A percentile compares a stretch with the other conserved stretches of the same genome.
Evolutionary conservation across 129 eudicot genomes (phyloP).

Genomic region (Silybum marianum): DNA sequence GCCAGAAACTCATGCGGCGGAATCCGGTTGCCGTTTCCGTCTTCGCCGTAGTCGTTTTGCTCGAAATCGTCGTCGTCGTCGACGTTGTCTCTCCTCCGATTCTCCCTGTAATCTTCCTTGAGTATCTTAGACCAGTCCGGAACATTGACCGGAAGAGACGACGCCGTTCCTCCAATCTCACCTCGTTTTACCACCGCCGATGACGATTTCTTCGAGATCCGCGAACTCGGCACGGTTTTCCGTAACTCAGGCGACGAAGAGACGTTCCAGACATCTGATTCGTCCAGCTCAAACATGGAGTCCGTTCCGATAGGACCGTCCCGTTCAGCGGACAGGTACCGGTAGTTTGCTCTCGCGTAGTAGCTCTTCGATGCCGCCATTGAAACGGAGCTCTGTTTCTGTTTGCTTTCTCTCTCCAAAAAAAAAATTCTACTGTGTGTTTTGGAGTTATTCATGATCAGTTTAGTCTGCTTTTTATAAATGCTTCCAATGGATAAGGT

Average conservation of each 20-base stretch:
- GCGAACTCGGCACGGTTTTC: constrained; percentile 33
- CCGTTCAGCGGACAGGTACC: constrained; percentile 42
- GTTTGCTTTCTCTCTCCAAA: background rate
- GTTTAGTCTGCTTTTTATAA: constrained; percentile 48
- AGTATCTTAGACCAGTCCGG: constrained; percentile 84
- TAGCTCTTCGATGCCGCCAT: constrained; percentile 77
- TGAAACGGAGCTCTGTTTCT: background rate
- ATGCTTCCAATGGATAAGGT: constrained; percentile 46
- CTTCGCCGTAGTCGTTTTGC: constrained; percentile 12
- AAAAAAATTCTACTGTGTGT: constrained; percentile 17
- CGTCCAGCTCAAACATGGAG: constrained; percentile 69
- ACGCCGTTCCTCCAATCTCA: constrained; percentile 38
- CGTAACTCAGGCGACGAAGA: constrained; percentile 57
- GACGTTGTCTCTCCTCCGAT: constrained; percentile 32
- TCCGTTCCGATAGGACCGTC: constrained; percentile 19
- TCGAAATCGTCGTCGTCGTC: constrained; percentile 42
- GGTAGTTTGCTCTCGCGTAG: constrained; percentile 58
- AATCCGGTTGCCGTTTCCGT: constrained; percentile 15
- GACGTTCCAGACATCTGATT: constrained; percentile 73
- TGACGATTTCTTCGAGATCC: constrained; percentile 40
- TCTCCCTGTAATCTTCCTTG: constrained; percentile 55
- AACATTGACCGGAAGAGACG: constrained; percentile 72
- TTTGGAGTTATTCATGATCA: constrained; percentile 16
- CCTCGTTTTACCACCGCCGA: constrained; percentile 19
- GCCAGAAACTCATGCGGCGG: constrained; percentile 48